Percentiles rank a stretch among this genome's conserved stretches.
Evolutionary conservation across 371 early-diverging fungal genomes (phyloP).

Genomic region (Syncephalastrum racemosum): DNA sequence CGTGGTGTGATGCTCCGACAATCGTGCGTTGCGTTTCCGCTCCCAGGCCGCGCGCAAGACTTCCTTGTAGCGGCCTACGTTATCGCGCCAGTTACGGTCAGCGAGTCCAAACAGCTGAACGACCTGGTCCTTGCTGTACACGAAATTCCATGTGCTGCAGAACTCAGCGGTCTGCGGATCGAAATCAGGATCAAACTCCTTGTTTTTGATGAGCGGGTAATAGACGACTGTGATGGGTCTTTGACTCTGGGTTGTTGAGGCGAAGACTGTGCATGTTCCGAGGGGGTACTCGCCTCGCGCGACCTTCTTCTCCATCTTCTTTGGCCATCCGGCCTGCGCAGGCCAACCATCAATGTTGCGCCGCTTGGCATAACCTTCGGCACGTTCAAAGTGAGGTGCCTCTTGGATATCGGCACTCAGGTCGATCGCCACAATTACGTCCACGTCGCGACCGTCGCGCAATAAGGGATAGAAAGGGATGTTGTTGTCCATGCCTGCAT

Average conservation of each 20-base stretch:
- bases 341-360: constrained; percentile 58
- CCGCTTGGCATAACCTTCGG: constrained; percentile 57
- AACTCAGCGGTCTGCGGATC: constrained; percentile 64
- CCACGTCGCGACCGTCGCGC: constrained; percentile 63
- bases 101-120: constrained; percentile 52
- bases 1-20: neutral
- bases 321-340: constrained; percentile 42
- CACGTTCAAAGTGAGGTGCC: constrained; percentile 65
- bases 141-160: constrained; percentile 69
- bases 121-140: constrained; percentile 59
- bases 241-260: constrained; percentile 21
- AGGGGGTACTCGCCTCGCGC: constrained; percentile 23
- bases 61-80: constrained; percentile 40
- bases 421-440: constrained; percentile 70
- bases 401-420: constrained; percentile 70
- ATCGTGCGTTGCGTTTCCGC: constrained; percentile 32
- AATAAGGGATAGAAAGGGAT: constrained; percentile 72
- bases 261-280: constrained; percentile 39
- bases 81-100: constrained; percentile 47
- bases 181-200: constrained; percentile 52
- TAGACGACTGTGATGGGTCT: constrained; percentile 57
- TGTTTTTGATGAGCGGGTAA: constrained; percentile 61
- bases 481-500: constrained; percentile 80
- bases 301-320: constrained; percentile 16
- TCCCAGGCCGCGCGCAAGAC: constrained; percentile 47